Base-by-base conservation (phyloP, 2,329 filamentous ascomycete species). In the Ceratocystis eucalypticola region DNA sequence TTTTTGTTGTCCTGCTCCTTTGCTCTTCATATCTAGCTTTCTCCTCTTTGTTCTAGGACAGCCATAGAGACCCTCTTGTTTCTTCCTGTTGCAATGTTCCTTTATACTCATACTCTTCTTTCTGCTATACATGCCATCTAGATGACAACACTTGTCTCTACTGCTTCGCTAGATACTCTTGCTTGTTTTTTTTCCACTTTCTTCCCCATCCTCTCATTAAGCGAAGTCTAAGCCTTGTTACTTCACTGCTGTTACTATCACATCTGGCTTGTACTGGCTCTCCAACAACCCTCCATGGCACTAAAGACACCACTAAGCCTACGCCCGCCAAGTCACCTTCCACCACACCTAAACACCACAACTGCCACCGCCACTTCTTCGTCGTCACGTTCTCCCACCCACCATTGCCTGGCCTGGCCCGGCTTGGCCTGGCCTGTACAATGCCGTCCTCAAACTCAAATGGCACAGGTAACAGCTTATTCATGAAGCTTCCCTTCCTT, bases 401-500 rank as follows among this genome's bases (percentile, higher is more conserved):
- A 30, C 55, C 25, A 22, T 10, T 28, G 20, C 37, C 30, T 7
- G 12, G 8, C 25, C 61, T 46, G 44, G 20, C 59, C 44, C 61
- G 37, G 37, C 25, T n/a, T 53, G 20, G 20, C 48, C 48, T 53
- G 20, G 55, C 28, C 55, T 20, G 28, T 59, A 59, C 55, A 59
- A 59, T 59, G 55, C 55, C 55, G 55, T 20, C 55, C 33, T 37
- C 55, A 37, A 59, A 30, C 55, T 59, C 55, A n/a, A 59, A 37
- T 33, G 17, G 55, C 61, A 50, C 44, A 12, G 17, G 61, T 30
- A 33, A 17, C 15, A 46, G 61, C 46, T 48, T 63, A n/a, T 45
- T 48, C 61, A n/a, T 48, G 28, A 63, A 48, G 33, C 65, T 66
- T 22, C 65, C 65, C 2, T 62, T 66, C 41, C 65, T 66, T 50